A percentile compares a stretch with the other conserved stretches of the same genome.
Conservation (phyloP, 805 yeast species). For the Candida pseudoglaebosa region DNA sequence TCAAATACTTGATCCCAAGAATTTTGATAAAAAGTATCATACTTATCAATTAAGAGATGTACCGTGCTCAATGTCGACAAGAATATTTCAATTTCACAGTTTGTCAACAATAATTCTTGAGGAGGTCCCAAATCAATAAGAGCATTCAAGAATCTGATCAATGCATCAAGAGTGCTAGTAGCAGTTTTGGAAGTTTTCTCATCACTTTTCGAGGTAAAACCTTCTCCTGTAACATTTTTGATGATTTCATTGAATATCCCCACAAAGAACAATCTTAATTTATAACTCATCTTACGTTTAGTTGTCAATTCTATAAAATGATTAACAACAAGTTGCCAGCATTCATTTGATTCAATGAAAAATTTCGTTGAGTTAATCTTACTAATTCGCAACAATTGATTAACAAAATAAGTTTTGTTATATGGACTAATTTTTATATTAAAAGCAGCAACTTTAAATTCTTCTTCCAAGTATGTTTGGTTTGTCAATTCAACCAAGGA, state of each 20-base stretch:
- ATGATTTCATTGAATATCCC: constrained; percentile 51
- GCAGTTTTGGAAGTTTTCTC: constrained; percentile 37
- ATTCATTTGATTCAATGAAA: constrained; percentile 33
- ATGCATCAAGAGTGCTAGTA: constrained; percentile 43
- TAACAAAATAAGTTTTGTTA: constrained; percentile 53
- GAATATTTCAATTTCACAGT: constrained; percentile 66
- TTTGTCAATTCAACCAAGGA: constrained; percentile 46
- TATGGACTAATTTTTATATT: constrained; percentile 38
- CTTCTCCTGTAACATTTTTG: constrained; percentile 34
- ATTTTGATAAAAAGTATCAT: constrained; percentile 54
- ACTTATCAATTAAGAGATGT: constrained; percentile 71
- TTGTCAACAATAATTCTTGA: constrained; percentile 42
- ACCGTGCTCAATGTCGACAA: constrained; percentile 59
- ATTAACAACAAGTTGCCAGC: constrained; percentile 47
- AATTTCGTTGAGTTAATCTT: constrained; percentile 51
- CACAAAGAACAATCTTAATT: constrained; percentile 47
- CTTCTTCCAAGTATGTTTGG: constrained; percentile 10
- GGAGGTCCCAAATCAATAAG: constrained; percentile 38
- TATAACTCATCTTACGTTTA: constrained; percentile 35
- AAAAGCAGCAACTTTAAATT: constrained; percentile 5
- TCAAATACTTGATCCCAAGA: constrained; percentile 74
- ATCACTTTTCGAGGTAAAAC: constrained; percentile 25
- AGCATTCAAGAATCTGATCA: constrained; percentile 41
- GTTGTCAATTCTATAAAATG: constrained; percentile 46
- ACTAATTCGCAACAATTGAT: constrained; percentile 50